Evolutionary conservation across 1,284 basidiomycete species (phyloP).

Genomic region (Ganoderma boninense): DNA sequence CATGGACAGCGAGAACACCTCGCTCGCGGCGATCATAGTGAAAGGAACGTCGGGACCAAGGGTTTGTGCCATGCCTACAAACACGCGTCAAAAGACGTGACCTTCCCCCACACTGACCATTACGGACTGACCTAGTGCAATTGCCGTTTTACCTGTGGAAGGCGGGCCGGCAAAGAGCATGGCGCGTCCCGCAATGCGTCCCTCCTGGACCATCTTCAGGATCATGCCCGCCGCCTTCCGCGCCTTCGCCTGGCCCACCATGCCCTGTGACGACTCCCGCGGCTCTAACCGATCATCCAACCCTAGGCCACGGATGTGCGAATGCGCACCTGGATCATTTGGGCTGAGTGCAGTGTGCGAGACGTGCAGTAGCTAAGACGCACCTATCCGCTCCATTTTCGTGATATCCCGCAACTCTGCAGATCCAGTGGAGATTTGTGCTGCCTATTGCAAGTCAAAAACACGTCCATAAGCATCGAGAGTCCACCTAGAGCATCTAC

Average conservation of each 20-base stretch:
- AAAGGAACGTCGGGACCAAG: conserved; percentile 96
- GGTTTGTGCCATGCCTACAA: conserved; percentile 92
- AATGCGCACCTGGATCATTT: conserved; percentile 82
- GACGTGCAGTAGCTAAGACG: conserved; percentile 27
- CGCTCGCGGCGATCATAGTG: conserved; percentile 96
- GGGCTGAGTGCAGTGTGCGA: background rate
- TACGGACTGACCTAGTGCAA: conserved; percentile 79
- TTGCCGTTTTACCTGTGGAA: conserved; percentile 96
- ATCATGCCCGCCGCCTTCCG: conserved; percentile 98
- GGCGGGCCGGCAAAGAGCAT: conserved; percentile 98
- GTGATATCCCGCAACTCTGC: conserved; percentile 89
- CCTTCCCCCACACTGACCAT: no score
- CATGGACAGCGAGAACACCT: conserved; percentile 98
- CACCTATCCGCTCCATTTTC: conserved; percentile 72
- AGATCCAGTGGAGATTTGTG: conserved; percentile 77
- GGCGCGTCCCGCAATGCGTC: conserved; percentile 92
- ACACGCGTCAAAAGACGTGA: background rate
- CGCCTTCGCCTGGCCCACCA: conserved; percentile 96
- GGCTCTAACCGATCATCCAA: conserved; percentile 94
- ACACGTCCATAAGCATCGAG: background rate
- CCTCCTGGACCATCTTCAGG: conserved; percentile 97
- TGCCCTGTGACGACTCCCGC: conserved; percentile 88
- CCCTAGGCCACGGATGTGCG: conserved; percentile 95
- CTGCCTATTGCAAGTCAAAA: conserved; percentile 49
- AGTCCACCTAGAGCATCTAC: background rate